phyloP scores from a whole-genome alignment of 1,284 basidiomycete genomes.

The Fomitopsis schrenkii region DNA sequence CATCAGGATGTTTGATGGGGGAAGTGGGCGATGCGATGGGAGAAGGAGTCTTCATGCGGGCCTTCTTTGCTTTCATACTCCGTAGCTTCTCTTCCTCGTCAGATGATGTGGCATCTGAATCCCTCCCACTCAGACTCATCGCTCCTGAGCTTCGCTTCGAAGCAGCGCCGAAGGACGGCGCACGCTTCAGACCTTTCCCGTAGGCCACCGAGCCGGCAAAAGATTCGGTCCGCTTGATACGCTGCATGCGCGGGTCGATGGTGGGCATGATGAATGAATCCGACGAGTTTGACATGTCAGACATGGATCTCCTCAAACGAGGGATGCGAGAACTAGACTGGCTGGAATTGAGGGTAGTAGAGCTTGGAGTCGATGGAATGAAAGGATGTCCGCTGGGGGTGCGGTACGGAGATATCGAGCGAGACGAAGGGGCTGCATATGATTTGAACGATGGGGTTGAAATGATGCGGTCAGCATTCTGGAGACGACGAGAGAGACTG shows the following conservation, averaged over 20 bases:
- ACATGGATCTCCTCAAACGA: conserved; percentile 29
- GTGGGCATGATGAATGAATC: conserved; percentile 24
- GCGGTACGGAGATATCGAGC: conserved; percentile 16
- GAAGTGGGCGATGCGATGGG: conserved; percentile 25
- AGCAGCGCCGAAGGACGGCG: conserved; percentile 32
- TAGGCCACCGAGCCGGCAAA: conserved; percentile 23
- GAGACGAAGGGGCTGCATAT: conserved; percentile 45
- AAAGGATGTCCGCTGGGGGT: conserved; percentile 27
- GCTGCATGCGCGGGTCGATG: conserved; percentile 24
- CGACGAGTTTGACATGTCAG: conserved; percentile 32
- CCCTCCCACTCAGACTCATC: conserved; percentile 28
- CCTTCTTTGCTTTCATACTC: conserved; percentile 57
- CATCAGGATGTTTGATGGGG: conserved; percentile 11
- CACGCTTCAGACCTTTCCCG: conserved; percentile 35
- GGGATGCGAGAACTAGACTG: conserved; percentile 33
- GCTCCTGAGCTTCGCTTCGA: conserved; percentile 30
- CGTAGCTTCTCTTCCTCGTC: conserved; percentile 74
- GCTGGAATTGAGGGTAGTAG: conserved; percentile 55
- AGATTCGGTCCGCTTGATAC: conserved; percentile 29
- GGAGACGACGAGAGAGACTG: conserved; percentile 66
- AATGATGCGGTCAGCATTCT: conserved; percentile 56
- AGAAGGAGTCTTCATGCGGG: conserved; percentile 40
- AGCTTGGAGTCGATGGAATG: conserved; percentile 60
- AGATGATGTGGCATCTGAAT: conserved; percentile 47
- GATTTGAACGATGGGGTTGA: conserved; percentile 52